These are phyloP conservation scores for Rehmannia glutinosa DNA, from an alignment of 257 asterid species.

Conservation along the genomic window DNA sequence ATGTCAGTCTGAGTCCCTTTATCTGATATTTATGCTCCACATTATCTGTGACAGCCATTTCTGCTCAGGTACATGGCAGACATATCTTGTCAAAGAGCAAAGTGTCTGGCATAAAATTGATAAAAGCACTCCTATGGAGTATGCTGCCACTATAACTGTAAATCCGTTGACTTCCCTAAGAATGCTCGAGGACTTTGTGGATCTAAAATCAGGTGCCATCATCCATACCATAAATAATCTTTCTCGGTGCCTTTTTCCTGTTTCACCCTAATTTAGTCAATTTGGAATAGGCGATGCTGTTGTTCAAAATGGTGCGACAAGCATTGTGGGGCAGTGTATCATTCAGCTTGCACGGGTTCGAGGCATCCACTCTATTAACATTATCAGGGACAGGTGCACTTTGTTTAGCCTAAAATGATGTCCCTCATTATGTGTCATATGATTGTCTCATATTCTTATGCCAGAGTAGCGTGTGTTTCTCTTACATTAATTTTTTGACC, in stretches of 20 bases:
- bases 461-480: neutral
- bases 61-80: constrained; percentile 93
- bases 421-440: neutral
- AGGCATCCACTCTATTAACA: constrained; percentile 71
- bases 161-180: constrained; percentile 89
- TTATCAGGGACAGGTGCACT: constrained; percentile 84
- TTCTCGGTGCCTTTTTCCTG: constrained; percentile 2
- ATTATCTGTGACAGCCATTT: constrained; percentile 30
- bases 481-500: neutral
- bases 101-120: constrained; percentile 77
- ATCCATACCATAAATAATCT: neutral
- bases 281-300: constrained; percentile 66
- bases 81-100: constrained; percentile 79
- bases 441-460: constrained; percentile 5
- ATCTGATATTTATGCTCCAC: constrained; percentile 13
- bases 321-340: constrained; percentile 95
- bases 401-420: neutral
- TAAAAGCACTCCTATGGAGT: constrained; percentile 71
- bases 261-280: constrained; percentile 15
- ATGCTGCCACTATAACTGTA: constrained; percentile 85
- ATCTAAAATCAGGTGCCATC: constrained; percentile 60
- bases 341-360: constrained; percentile 85
- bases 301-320: constrained; percentile 97
- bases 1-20: neutral
- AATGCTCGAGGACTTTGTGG: constrained; percentile 91